Evolutionary conservation across 305 asterid genomes (phyloP).

Genomic region (Fraxinus velutina): DNA sequence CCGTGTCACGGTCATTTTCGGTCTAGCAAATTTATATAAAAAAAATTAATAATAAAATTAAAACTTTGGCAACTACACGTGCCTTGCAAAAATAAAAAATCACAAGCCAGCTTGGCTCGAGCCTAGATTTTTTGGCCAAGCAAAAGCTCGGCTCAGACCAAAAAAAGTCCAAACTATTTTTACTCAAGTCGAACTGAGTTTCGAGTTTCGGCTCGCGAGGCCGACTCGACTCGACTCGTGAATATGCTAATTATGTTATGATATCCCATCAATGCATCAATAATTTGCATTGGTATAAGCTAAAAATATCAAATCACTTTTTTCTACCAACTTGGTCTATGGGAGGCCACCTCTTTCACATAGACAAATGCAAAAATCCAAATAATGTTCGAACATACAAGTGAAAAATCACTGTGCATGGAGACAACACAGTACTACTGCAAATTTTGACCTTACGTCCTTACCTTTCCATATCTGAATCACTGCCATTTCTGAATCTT

Average conservation of each 20-base stretch:
- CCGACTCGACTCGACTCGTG: too few species aligned
- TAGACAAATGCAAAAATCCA: slow-evolving; percentile 51
- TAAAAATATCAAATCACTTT: slow-evolving; percentile 34
- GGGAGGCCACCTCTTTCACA: slow-evolving; percentile 36
- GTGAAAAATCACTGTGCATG: slow-evolving; percentile 24
- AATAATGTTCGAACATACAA: slow-evolving; percentile 21
- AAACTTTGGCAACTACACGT: too few species aligned
- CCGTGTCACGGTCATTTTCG: too few species aligned
- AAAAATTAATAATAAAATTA: too few species aligned
- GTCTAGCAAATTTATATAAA: too few species aligned
- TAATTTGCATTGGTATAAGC: slow-evolving; percentile 29
- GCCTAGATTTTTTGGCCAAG: too few species aligned
- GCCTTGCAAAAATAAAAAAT: too few species aligned
- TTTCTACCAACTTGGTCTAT: not conserved
- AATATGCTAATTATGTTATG: not conserved
- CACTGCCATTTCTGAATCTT: slow-evolving; percentile 30
- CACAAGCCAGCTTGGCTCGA: too few species aligned
- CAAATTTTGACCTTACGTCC: slow-evolving; percentile 27
- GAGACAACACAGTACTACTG: slow-evolving; percentile 24
- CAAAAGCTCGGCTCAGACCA: too few species aligned
- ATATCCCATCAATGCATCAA: slow-evolving; percentile 33
- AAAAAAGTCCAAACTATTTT: too few species aligned
- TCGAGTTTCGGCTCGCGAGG: too few species aligned
- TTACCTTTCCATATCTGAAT: slow-evolving; percentile 32
- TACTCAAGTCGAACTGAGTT: too few species aligned